phyloP scores from a whole-genome alignment of 805 yeast species.

The Brettanomyces naardenensis region DNA sequence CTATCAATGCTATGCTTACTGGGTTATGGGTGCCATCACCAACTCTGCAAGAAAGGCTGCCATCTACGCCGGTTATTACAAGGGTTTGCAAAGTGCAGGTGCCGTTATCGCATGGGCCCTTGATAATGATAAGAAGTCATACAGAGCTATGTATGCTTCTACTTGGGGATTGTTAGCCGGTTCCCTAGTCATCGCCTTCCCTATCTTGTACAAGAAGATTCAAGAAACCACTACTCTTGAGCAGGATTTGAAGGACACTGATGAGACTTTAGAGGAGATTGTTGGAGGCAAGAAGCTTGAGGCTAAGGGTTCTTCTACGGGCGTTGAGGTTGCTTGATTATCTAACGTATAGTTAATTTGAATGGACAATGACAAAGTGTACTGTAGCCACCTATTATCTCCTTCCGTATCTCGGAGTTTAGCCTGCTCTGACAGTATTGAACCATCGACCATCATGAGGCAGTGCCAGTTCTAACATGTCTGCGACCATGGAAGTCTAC shows the following conservation, averaged over 20 bases:
- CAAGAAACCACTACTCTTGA: conserved; percentile 34
- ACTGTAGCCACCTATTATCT: no score
- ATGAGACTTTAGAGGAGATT: conserved; percentile 3
- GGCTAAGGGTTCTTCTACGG: not conserved
- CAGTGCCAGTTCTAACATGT: no score
- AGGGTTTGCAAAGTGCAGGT: conserved; percentile 58
- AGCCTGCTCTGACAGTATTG: no score
- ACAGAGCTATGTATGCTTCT: conserved; percentile 35
- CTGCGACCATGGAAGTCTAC: no score
- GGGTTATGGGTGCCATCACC: conserved; percentile 52
- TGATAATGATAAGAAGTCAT: conserved; percentile 15
- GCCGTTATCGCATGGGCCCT: conserved; percentile 47
- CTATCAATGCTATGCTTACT: conserved; percentile 50
- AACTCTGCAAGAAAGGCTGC: conserved; percentile 50
- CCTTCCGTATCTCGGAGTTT: no score
- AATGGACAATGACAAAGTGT: no score
- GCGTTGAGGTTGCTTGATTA: not conserved
- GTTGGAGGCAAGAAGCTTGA: not conserved
- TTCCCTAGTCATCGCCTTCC: conserved; percentile 40
- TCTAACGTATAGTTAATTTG: no score
- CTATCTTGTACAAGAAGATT: conserved; percentile 35
- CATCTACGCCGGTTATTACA: conserved; percentile 53
- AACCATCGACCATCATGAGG: no score
- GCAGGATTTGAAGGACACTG: conserved; percentile 15
- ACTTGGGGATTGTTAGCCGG: conserved; percentile 46